Evolutionary conservation across 2,329 filamentous ascomycete genomes (phyloP).

Genomic region (Sporothrix dimorphospora): DNA sequence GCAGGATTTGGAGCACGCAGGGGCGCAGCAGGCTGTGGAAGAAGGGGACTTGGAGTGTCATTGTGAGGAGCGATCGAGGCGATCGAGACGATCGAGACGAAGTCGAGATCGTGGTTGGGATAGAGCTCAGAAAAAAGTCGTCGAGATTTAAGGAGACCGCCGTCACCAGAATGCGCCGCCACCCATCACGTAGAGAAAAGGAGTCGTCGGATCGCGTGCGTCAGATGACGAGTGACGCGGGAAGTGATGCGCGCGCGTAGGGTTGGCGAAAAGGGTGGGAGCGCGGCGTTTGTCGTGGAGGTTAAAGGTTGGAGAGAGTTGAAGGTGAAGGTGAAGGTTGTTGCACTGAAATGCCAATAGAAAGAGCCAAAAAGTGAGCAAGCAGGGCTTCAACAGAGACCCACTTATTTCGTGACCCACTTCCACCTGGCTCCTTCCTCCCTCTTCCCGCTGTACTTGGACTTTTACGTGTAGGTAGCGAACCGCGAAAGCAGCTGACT

Average conservation of each 20-base stretch:
- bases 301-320: background rate
- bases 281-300: background rate
- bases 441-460: too few species aligned
- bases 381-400: background rate
- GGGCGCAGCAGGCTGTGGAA: conserved; percentile 82
- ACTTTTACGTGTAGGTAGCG: conserved; percentile 6
- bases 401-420: conserved; percentile 6
- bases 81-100: background rate
- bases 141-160: background rate
- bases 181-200: conserved; percentile 5
- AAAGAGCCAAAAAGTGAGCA: conserved; percentile 6
- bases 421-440: background rate
- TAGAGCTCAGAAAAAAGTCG: background rate
- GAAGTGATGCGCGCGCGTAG: background rate
- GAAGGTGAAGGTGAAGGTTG: background rate
- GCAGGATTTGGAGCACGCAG: conserved; percentile 85
- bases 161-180: conserved; percentile 18
- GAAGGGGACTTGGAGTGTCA: conserved; percentile 53
- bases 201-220: background rate
- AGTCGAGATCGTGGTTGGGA: background rate
- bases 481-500: conserved; percentile 19
- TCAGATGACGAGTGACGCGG: background rate
- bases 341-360: background rate
- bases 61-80: too few species aligned
- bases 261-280: background rate